phyloP scores from a whole-genome alignment of 1,284 basidiomycete species.

The Sanghuangporus baumii region DNA sequence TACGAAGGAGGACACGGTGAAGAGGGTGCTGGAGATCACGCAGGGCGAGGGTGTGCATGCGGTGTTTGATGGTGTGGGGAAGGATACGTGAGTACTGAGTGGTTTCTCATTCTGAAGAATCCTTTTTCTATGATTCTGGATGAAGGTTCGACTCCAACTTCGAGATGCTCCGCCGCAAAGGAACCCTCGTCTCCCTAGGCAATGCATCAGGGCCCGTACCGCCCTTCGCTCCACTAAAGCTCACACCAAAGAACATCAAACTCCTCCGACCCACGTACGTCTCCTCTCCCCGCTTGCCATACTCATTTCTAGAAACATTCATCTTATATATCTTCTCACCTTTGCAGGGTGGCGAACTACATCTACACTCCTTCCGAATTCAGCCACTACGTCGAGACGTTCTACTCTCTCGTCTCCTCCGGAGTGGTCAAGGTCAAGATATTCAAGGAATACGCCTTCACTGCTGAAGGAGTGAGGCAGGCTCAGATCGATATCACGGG shows the following conservation, averaged over 20 bases:
- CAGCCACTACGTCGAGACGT: slow-evolving; percentile 55
- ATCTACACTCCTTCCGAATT: slow-evolving; percentile 68
- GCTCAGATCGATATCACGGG: slow-evolving; percentile 77
- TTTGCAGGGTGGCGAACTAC: slow-evolving; percentile 57
- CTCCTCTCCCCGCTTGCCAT: neutral
- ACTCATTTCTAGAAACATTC: neutral
- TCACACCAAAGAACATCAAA: slow-evolving; percentile 81
- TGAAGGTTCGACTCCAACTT: slow-evolving; percentile 79
- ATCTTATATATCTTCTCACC: neutral
- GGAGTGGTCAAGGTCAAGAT: slow-evolving; percentile 69
- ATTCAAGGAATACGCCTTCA: slow-evolving; percentile 79
- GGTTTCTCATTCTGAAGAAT: neutral
- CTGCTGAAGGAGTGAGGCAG: slow-evolving; percentile 70
- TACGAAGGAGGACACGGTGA: slow-evolving; percentile 62
- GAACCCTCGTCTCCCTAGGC: slow-evolving; percentile 84
- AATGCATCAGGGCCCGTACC: slow-evolving; percentile 83
- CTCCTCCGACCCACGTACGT: slow-evolving; percentile 70
- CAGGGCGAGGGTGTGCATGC: slow-evolving; percentile 81
- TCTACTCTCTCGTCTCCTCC: slow-evolving; percentile 59
- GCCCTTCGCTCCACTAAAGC: slow-evolving; percentile 69
- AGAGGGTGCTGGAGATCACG: slow-evolving; percentile 74
- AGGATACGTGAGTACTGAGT: slow-evolving; percentile 63
- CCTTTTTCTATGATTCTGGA: neutral
- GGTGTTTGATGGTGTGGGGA: slow-evolving; percentile 92
- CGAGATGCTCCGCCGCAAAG: slow-evolving; percentile 73